Percentiles rank a stretch among this genome's conserved stretches.
Evolutionary conservation across 768 basidiomycete species (phyloP).

Genomic region (Dentipellis sp.): DNA sequence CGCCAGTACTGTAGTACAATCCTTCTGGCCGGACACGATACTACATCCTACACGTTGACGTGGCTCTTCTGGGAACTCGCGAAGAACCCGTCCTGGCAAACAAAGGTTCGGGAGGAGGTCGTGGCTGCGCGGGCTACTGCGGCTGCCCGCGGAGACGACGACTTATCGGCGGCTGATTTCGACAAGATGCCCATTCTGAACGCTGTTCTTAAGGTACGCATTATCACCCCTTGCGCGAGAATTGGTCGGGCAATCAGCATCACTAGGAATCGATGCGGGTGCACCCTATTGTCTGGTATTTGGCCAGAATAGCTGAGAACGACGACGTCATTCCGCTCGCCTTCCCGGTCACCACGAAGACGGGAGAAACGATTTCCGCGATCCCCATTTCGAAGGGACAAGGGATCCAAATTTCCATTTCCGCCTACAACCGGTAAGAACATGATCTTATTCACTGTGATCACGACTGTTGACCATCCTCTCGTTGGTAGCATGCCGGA

Average conservation of each 20-base stretch:
- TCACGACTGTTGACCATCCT: not conserved
- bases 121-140: not conserved
- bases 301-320: too few species aligned
- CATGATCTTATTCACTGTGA: not conserved
- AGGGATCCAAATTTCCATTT: slow-evolving; percentile 2
- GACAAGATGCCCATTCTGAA: not conserved
- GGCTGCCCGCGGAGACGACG: not conserved
- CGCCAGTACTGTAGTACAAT: not conserved
- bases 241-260: not conserved
- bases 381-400: slow-evolving; percentile 10
- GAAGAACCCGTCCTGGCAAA: not conserved
- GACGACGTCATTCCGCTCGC: too few species aligned
- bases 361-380: slow-evolving; percentile 4
- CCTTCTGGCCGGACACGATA: not conserved
- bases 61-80: not conserved
- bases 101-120: slow-evolving; percentile 7
- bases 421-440: slow-evolving; percentile 7
- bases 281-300: slow-evolving; percentile 10
- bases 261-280: slow-evolving; percentile 14
- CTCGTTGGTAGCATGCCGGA: slow-evolving; percentile 3
- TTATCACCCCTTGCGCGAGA: not conserved
- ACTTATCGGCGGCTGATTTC: not conserved
- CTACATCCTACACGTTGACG: not conserved
- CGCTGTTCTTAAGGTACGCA: slow-evolving; percentile 9
- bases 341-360: slow-evolving; percentile 9